Conservation (phyloP, 108 stramenopile genomes). For the Phaeodactylum tricornutum region DNA sequence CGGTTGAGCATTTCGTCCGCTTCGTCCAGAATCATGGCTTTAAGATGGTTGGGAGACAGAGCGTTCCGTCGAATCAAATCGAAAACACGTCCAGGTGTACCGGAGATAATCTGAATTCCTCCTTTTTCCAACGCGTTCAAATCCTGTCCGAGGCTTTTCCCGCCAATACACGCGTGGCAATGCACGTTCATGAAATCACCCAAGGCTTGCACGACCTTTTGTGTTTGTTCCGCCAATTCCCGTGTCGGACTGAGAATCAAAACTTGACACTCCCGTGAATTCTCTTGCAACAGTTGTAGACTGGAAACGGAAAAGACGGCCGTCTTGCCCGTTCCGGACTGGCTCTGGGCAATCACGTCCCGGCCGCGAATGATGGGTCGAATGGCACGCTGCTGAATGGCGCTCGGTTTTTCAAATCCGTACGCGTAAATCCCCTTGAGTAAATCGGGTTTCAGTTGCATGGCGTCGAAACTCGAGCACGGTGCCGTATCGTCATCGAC, state of each 20-base stretch:
- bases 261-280: conserved; percentile 78
- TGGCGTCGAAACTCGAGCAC: conserved; percentile 73
- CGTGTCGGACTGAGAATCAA: conserved; percentile 94
- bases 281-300: conserved; percentile 81
- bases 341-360: conserved; percentile 96
- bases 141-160: conserved; percentile 91
- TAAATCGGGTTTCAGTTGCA: conserved; percentile 66
- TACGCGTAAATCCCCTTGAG: conserved; percentile 93
- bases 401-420: conserved; percentile 94
- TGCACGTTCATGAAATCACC: conserved; percentile 98
- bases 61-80: conserved; percentile 94
- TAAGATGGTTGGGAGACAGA: conserved; percentile 65
- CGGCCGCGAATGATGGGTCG: conserved; percentile 90
- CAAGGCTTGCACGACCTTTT: conserved; percentile 82
- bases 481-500: conserved; percentile 41
- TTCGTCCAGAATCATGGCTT: conserved; percentile 94
- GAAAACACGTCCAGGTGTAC: conserved; percentile 97
- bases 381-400: conserved; percentile 99
- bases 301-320: conserved; percentile 95
- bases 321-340: conserved; percentile 84
- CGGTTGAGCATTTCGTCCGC: conserved; percentile 98
- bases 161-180: conserved; percentile 97
- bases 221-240: conserved; percentile 97
- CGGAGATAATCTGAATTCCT: conserved; percentile 90
- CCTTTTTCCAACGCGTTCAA: conserved; percentile 82